Conservation (phyloP, 345 rosid genomes). For the Ceriops tagal region DNA sequence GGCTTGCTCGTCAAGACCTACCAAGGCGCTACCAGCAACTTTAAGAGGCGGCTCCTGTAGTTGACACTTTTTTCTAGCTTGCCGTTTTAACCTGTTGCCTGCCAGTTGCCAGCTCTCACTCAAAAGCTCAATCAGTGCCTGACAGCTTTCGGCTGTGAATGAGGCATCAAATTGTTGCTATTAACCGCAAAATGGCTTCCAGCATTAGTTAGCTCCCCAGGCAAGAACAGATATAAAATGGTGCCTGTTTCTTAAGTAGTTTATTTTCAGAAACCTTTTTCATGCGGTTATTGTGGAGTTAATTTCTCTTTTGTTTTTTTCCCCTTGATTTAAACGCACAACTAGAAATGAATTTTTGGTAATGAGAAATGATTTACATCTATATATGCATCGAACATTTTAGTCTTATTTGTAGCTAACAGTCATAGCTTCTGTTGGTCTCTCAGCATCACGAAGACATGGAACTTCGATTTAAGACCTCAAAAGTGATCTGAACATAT, state of each 20-base stretch:
- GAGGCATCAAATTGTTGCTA: conserved; percentile 18
- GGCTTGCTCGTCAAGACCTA: conserved; percentile 25
- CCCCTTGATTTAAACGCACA: background rate
- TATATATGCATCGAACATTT: no score
- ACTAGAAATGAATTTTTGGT: background rate
- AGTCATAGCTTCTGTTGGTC: no score
- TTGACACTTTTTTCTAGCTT: background rate
- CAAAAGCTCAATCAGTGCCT: conserved; percentile 12
- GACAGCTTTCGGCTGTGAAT: conserved; percentile 10
- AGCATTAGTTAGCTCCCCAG: background rate
- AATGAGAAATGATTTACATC: no score
- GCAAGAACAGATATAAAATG: conserved; percentile 10
- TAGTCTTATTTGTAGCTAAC: no score
- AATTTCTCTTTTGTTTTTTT: background rate
- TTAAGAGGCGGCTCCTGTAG: conserved; percentile 18
- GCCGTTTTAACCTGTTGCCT: background rate
- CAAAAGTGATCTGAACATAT: no score
- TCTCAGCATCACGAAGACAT: no score
- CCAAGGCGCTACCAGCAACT: conserved; percentile 27
- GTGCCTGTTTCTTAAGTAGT: background rate
- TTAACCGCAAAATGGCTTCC: background rate
- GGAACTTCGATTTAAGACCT: no score
- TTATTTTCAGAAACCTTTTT: background rate
- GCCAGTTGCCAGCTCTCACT: background rate
- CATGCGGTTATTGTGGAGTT: background rate